These are phyloP conservation scores for Coffea canephora DNA, from an alignment of 257 asterid species.

Conservation along the genomic window DNA sequence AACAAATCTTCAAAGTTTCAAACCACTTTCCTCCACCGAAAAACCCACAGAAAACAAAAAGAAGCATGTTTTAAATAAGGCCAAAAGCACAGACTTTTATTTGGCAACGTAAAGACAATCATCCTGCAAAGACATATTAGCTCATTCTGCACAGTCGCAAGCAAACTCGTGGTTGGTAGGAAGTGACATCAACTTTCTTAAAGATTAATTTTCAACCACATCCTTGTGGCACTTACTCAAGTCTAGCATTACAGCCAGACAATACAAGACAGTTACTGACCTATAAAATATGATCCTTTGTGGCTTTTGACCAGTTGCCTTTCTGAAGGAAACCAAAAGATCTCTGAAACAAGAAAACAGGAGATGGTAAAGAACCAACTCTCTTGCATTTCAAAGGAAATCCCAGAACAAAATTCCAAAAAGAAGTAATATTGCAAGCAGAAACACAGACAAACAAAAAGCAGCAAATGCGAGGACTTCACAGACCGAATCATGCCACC, in stretches of 20 bases:
- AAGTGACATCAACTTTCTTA: background rate
- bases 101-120: background rate
- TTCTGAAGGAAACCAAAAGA: conserved; percentile 92
- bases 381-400: background rate
- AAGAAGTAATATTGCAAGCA: too few species aligned
- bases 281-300: conserved; percentile 96
- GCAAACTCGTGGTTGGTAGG: background rate
- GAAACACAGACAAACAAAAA: too few species aligned
- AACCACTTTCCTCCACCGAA: background rate
- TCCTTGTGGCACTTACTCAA: background rate
- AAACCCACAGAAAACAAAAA: background rate
- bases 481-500: conserved; percentile 97
- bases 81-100: background rate
- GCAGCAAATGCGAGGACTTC: background rate
- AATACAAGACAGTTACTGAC: conserved; percentile 25
- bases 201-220: background rate
- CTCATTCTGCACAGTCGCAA: background rate
- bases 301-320: conserved; percentile 98
- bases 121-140: background rate
- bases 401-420: background rate
- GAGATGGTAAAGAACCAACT: background rate
- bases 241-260: background rate
- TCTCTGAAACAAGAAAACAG: conserved; percentile 50
- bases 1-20: background rate
- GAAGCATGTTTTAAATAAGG: too few species aligned